Conservation (phyloP, 148 eudicot genomes). For the Nepenthes mirabilis region DNA sequence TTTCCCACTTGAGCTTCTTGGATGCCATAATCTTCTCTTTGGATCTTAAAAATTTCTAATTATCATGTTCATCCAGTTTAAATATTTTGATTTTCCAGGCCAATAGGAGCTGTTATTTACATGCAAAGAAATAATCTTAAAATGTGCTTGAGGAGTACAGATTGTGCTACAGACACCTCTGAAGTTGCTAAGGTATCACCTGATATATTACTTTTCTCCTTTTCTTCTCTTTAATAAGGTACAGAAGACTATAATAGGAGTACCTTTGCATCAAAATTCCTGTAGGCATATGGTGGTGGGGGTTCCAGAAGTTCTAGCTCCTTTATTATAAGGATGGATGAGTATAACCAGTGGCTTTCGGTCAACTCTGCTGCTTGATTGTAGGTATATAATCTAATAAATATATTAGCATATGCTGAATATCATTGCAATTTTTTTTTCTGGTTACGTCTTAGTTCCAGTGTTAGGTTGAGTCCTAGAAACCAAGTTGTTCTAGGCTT, state of each 20-base stretch:
- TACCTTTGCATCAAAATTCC: not conserved
- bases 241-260: not conserved
- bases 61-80: not conserved
- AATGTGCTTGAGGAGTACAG: slow-evolving; percentile 79
- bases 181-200: slow-evolving; percentile 82
- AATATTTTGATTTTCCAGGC: slow-evolving; percentile 32
- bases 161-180: slow-evolving; percentile 61
- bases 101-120: slow-evolving; percentile 84
- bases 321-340: slow-evolving; percentile 1
- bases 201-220: not conserved
- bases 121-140: slow-evolving; percentile 76
- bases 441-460: no score
- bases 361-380: not conserved
- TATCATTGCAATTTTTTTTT: no score
- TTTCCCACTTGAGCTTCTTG: not conserved
- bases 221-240: not conserved
- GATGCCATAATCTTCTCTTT: not conserved
- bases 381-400: no score
- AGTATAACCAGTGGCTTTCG: not conserved
- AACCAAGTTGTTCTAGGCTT: no score
- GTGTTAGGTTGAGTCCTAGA: no score
- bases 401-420: no score
- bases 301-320: slow-evolving; percentile 8
- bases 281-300: slow-evolving; percentile 94
- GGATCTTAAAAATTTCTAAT: not conserved